Conservation (phyloP, 2,329 filamentous ascomycete species). For the Pseudogymnoascus sp. region DNA sequence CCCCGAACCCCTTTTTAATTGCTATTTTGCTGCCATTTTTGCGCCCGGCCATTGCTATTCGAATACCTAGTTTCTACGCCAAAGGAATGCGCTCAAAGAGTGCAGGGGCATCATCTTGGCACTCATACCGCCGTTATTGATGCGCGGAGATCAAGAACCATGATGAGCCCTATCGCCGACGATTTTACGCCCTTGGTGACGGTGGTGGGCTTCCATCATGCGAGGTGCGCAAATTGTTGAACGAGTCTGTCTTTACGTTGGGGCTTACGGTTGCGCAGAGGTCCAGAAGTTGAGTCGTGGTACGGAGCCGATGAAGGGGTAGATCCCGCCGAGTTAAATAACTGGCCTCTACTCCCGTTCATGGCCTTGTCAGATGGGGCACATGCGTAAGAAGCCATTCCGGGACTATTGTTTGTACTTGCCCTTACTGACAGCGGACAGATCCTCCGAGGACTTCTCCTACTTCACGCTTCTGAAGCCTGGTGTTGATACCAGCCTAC, state of each 20-base stretch:
- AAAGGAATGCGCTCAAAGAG: constrained; percentile 7
- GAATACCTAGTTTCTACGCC: background rate
- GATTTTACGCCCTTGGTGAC: constrained; percentile 63
- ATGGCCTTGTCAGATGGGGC: constrained; percentile 96
- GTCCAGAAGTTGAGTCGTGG: constrained; percentile 91
- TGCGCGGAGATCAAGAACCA: constrained; percentile 4
- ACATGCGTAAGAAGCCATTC: constrained; percentile 72
- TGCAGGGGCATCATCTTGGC: background rate
- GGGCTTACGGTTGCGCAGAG: constrained; percentile 35
- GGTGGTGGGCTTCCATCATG: constrained; percentile 80
- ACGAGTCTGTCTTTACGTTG: constrained; percentile 5
- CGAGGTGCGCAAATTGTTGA: constrained; percentile 36
- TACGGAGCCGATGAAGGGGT: constrained; percentile 67
- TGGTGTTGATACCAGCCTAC: constrained; percentile 44
- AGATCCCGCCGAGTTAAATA: constrained; percentile 76
- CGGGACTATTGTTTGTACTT: constrained; percentile 20
- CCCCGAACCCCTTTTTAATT: background rate
- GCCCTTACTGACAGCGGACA: constrained; percentile 30
- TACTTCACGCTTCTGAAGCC: constrained; percentile 86
- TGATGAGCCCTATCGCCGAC: constrained; percentile 22
- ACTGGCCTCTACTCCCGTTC: constrained; percentile 88
- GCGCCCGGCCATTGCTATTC: background rate
- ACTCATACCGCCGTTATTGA: constrained; percentile 7
- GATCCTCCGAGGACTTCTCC: constrained; percentile 89
- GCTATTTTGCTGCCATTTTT: background rate